phyloP scores from a whole-genome alignment of 345 rosid species.

The Brassica cretica region DNA sequence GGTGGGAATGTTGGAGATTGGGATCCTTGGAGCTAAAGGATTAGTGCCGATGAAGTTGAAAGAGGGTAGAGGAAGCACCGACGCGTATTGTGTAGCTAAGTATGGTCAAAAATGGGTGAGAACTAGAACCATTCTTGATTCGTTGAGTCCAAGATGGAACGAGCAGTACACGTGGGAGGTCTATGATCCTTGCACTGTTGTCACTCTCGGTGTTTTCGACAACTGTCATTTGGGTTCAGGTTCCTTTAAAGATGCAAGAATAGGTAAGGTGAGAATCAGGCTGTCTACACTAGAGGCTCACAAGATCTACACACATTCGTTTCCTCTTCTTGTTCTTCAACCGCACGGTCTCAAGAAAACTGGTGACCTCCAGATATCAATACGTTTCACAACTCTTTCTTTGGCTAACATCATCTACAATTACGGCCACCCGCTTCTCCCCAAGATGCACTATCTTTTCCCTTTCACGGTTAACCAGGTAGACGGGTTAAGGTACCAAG shows the following conservation, averaged over 20 bases:
- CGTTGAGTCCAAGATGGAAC: conserved; percentile 66
- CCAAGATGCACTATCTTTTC: conserved; percentile 83
- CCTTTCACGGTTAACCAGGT: conserved; percentile 84
- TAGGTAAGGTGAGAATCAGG: conserved; percentile 75
- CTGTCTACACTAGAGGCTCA: conserved; percentile 74
- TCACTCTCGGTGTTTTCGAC: conserved; percentile 75
- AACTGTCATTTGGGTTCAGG: conserved; percentile 50
- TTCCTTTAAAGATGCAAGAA: conserved; percentile 55
- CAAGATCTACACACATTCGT: conserved; percentile 70
- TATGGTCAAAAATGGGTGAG: conserved; percentile 92
- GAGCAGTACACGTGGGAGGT: conserved; percentile 95
- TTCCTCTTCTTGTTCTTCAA: conserved; percentile 71
- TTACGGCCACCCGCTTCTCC: conserved; percentile 70
- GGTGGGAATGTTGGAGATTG: conserved; percentile 72
- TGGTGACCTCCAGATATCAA: conserved; percentile 71
- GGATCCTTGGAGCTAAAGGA: conserved; percentile 66
- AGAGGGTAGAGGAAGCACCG: conserved; percentile 64
- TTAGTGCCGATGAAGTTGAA: conserved; percentile 83
- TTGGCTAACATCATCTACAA: conserved; percentile 61
- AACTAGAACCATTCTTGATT: conserved; percentile 63
- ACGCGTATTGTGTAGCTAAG: conserved; percentile 79
- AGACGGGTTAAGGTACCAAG: conserved; percentile 70
- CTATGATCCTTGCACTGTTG: conserved; percentile 83
- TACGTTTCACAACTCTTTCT: conserved; percentile 69
- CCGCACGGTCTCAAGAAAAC: conserved; percentile 75